Conservation (phyloP, 2,329 filamentous ascomycete species). For the Xylaria polymorpha region DNA sequence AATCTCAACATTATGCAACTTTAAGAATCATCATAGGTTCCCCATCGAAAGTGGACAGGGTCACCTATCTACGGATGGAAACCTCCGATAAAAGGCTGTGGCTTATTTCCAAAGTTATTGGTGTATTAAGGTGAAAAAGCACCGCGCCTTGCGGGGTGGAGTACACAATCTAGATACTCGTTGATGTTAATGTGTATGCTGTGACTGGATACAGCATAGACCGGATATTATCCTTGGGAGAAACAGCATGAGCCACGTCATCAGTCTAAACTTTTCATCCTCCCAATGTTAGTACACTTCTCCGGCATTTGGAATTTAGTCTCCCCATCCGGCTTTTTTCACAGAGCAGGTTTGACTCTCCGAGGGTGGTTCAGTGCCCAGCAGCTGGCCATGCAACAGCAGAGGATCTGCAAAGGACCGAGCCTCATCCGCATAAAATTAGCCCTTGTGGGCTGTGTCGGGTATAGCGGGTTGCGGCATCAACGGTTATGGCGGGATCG, state of each 20-base stretch:
- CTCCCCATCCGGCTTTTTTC: neutral
- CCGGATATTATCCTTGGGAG: neutral
- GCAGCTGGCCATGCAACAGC: constrained; percentile 19
- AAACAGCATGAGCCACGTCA: constrained; percentile 1
- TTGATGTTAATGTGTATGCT: neutral
- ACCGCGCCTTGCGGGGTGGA: neutral
- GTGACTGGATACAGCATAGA: neutral
- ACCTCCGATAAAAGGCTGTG: neutral
- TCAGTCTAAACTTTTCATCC: neutral
- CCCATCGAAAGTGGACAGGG: neutral
- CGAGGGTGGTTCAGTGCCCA: constrained; percentile 15
- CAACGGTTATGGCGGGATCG: constrained; percentile 36
- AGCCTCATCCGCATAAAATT: constrained; percentile 21
- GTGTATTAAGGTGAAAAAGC: neutral
- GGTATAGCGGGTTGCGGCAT: constrained; percentile 34
- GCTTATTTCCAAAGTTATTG: neutral
- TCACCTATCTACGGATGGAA: too few species aligned
- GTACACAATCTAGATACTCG: neutral
- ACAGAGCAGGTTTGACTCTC: constrained; percentile 2
- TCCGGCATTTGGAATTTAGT: neutral
- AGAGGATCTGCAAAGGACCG: constrained; percentile 37
- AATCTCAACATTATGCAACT: neutral
- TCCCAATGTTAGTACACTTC: neutral
- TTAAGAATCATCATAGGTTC: neutral
- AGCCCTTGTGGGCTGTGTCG: constrained; percentile 18